Evolutionary conservation across 2,329 filamentous ascomycete species (phyloP).

Genomic region (Grosmannia penicillata): DNA sequence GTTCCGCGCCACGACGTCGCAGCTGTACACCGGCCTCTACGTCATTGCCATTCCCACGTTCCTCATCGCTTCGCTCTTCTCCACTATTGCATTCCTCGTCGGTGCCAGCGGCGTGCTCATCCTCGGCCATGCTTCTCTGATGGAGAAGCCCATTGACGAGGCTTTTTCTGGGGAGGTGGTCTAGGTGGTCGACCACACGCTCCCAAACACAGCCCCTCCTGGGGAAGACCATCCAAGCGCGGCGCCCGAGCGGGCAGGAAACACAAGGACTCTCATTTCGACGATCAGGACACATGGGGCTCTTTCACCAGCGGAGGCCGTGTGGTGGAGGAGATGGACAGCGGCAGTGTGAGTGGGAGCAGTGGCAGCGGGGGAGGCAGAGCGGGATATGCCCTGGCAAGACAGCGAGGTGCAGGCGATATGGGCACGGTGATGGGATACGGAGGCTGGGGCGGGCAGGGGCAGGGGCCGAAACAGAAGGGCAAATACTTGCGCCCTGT

Average conservation of each 20-base stretch:
- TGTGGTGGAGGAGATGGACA: constrained; percentile 54
- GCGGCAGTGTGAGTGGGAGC: constrained; percentile 37
- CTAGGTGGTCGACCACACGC: constrained; percentile 99
- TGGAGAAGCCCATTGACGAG: constrained; percentile 99
- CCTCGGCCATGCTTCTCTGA: constrained; percentile 81
- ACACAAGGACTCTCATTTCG: background rate
- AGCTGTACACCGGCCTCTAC: constrained; percentile 83
- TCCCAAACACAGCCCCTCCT: constrained; percentile 85
- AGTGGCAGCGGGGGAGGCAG: constrained; percentile 36
- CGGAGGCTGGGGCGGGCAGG: constrained; percentile 21
- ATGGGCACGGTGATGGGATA: constrained; percentile 8
- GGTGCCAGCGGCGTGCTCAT: constrained; percentile 90
- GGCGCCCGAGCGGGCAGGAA: constrained; percentile 23
- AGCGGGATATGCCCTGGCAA: background rate
- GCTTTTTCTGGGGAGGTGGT: constrained; percentile 99
- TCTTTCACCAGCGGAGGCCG: constrained; percentile 13
- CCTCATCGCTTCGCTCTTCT: constrained; percentile 70
- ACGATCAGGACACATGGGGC: background rate
- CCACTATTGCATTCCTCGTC: constrained; percentile 85
- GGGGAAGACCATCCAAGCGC: constrained; percentile 99
- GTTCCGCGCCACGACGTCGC: constrained; percentile 71
- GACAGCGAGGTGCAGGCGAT: background rate
- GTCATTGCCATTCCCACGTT: constrained; percentile 72
- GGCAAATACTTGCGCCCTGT: constrained; percentile 13
- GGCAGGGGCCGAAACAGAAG: constrained; percentile 13